Percentiles rank a stretch among this genome's conserved stretches.
Conservation (phyloP, 1,284 basidiomycete species). For the Ustilago hordei region DNA sequence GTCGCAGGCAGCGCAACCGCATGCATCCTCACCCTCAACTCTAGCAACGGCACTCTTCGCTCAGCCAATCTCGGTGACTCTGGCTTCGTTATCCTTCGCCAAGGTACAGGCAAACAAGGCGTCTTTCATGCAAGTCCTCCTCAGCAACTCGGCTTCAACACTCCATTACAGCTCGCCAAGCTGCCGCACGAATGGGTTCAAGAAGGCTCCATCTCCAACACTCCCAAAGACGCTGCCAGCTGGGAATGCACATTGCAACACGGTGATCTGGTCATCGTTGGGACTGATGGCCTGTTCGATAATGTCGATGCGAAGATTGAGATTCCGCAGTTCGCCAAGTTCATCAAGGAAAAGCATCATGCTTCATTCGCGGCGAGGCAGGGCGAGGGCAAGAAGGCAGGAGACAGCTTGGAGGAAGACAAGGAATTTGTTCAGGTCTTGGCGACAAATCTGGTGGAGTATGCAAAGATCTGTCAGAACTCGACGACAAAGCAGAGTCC, state of each 20-base stretch:
- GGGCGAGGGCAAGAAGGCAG: slow-evolving; percentile 15
- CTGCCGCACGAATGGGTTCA: slow-evolving; percentile 53
- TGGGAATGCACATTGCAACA: slow-evolving; percentile 56
- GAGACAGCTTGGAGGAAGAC: slow-evolving; percentile 57
- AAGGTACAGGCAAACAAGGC: slow-evolving; percentile 57
- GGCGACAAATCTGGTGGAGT: slow-evolving; percentile 60
- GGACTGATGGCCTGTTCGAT: slow-evolving; percentile 88
- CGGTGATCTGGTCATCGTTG: slow-evolving; percentile 66
- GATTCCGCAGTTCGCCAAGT: slow-evolving; percentile 60
- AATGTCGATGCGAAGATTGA: slow-evolving; percentile 81
- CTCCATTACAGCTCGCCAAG: slow-evolving; percentile 67
- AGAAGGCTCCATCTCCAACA: slow-evolving; percentile 56
- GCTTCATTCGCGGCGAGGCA: slow-evolving; percentile 37
- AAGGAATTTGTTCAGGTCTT: slow-evolving; percentile 59
- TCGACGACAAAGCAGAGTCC: slow-evolving; percentile 78
- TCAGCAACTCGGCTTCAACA: slow-evolving; percentile 67
- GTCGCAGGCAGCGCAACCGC: slow-evolving; percentile 87
- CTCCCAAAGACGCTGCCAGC: slow-evolving; percentile 56
- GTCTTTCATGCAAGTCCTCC: slow-evolving; percentile 59
- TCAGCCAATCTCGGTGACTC: slow-evolving; percentile 92
- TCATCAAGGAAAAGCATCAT: slow-evolving; percentile 65
- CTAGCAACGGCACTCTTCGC: slow-evolving; percentile 79
- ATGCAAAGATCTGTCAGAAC: slow-evolving; percentile 51
- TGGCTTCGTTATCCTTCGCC: slow-evolving; percentile 79
- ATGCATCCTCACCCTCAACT: slow-evolving; percentile 81